Base-by-base conservation (phyloP, 768 basidiomycete species). In the Russula abietina region DNA sequence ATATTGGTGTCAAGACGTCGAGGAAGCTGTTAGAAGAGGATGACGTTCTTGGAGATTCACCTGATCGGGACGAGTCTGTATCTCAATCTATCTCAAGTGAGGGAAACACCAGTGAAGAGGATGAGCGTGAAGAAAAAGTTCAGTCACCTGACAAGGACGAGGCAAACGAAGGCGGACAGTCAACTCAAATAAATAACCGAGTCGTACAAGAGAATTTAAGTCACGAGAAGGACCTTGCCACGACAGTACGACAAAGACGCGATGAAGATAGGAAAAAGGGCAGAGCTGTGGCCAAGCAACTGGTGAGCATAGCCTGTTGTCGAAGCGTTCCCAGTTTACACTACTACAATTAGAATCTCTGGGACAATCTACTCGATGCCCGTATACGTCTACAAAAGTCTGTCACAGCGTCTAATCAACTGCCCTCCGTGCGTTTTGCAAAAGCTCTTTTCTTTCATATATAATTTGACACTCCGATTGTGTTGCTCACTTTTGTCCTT, bases 381-480 rank as follows among this genome's bases (percentile, higher is more conserved):
- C 84, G 96, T 39, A 98, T 98, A 72, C 86, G 86, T 28, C 74
- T 97, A 49, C 96, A 98, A 75, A 98, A 94, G 76, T 82, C 87
- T 26, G 78, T 85, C 50, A 69, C 77, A 1, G 77, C 86, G 12
- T 79, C 85, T 7, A 90, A 92, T 69, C 76, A 76, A 54, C 78
- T 97, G 7, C 87, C 90, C 38, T 70, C 67, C 38, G 91, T 87
- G 70, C 67, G 85, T 75, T 38, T 49, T 52, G 41, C 46, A 64
- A 41, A 45, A 10, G 14, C 0, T 12, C 48, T 46, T 36, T 46
- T 14, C 28, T 30, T 14, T 8, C 49, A 61, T 6, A 46, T 49
- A 33, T 12, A 53, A 17, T 49, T 69, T 56, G 52, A 57, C 17
- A 74, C 59, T 55, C 48, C 60, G 30, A 45, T 76, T 71, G 28